Evolutionary conservation across 768 basidiomycete genomes (phyloP).

Genomic region (Kwoniella mangroviensis): DNA sequence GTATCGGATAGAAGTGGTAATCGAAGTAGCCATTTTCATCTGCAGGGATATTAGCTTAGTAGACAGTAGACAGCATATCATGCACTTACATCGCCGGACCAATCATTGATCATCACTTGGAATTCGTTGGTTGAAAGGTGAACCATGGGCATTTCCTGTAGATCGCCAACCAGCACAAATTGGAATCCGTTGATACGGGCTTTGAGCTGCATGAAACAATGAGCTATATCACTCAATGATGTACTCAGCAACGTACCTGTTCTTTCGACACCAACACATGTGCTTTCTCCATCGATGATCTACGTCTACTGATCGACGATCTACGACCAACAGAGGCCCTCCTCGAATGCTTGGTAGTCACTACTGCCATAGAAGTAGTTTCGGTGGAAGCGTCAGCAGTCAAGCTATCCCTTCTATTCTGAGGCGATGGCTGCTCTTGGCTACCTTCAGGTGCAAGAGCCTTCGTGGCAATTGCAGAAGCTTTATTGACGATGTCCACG

Average conservation of each 20-base stretch:
- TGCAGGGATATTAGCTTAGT: conserved; percentile 55
- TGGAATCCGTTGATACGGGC: conserved; percentile 89
- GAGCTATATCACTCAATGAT: conserved; percentile 15
- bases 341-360: conserved; percentile 26
- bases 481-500: conserved; percentile 70
- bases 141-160: conserved; percentile 91
- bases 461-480: conserved; percentile 70
- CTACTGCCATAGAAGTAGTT: conserved; percentile 45
- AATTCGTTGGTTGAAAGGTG: conserved; percentile 88
- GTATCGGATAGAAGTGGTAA: conserved; percentile 84
- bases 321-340: conserved; percentile 22
- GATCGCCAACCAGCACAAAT: conserved; percentile 88
- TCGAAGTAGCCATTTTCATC: conserved; percentile 81
- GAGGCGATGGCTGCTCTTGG: conserved; percentile 5
- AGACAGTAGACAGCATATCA: neutral
- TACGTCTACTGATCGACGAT: conserved; percentile 34
- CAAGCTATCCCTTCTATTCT: conserved; percentile 23
- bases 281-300: conserved; percentile 55
- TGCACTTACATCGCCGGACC: conserved; percentile 80
- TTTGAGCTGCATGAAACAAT: conserved; percentile 66
- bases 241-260: conserved; percentile 64
- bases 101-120: conserved; percentile 79
- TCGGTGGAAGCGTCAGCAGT: conserved; percentile 32
- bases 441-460: conserved; percentile 32
- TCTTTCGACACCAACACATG: conserved; percentile 74